These are phyloP conservation scores for Nitzschia palea DNA, from an alignment of 108 stramenopile genomes.

Conservation along the genomic window DNA sequence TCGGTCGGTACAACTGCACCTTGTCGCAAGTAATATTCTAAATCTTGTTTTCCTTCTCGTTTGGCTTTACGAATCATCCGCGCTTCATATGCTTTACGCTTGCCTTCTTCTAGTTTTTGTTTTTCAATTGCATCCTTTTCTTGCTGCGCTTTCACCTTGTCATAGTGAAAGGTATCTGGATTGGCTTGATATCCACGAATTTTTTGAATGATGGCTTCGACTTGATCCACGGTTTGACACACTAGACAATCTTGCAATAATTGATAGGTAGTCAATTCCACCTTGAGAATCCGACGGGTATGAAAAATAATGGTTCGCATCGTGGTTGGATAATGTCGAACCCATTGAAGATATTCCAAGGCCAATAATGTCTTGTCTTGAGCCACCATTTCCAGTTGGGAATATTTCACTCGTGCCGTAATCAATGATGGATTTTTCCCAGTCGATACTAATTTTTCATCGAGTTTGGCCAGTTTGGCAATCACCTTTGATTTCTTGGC, in stretches of 20 bases:
- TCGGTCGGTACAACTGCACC: conserved; percentile 77
- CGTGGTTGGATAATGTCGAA: conserved; percentile 64
- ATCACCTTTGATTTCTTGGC: conserved; percentile 37
- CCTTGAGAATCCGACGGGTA: conserved; percentile 79
- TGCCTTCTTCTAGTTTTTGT: conserved; percentile 76
- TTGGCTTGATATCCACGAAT: conserved; percentile 50
- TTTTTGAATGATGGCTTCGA: conserved; percentile 56
- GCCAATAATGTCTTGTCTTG: conserved; percentile 53
- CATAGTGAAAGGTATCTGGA: conserved; percentile 72
- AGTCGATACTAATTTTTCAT: conserved; percentile 31
- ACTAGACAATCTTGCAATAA: conserved; percentile 86
- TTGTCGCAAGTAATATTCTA: conserved; percentile 74
- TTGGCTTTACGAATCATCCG: conserved; percentile 95
- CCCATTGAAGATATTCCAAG: conserved; percentile 77
- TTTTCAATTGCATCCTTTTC: conserved; percentile 70
- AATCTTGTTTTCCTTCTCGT: conserved; percentile 78
- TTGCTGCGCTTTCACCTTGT: conserved; percentile 64
- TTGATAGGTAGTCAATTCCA: conserved; percentile 69
- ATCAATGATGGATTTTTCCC: too few relatives aligned
- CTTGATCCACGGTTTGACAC: conserved; percentile 49
- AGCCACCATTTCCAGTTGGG: conserved; percentile 46
- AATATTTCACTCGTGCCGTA: too few relatives aligned
- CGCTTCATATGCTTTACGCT: conserved; percentile 85
- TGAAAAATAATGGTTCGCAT: conserved; percentile 88
- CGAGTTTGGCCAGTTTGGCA: conserved; percentile 29